Percentiles rank a stretch among this genome's conserved stretches.
Conservation (phyloP, 805 yeast genomes). For the Cyberlindnera japonica region DNA sequence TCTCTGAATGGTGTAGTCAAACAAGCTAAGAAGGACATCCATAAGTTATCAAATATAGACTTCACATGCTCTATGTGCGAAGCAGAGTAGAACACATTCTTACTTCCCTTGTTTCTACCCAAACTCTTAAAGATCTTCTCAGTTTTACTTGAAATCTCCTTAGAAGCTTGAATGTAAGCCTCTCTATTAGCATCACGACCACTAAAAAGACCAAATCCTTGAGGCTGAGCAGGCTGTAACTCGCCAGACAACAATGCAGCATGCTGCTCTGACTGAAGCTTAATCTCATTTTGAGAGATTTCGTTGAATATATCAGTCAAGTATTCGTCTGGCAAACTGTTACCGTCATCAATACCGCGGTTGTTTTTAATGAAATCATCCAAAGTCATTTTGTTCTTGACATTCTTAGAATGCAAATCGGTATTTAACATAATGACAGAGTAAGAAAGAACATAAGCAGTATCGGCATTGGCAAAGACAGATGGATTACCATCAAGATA, state of each 20-base stretch:
- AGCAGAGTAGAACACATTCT: conserved; percentile 70
- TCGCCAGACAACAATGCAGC: conserved; percentile 79
- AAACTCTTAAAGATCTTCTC: conserved; percentile 74
- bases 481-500: conserved; percentile 84
- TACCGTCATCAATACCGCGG: conserved; percentile 88
- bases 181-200: conserved; percentile 71
- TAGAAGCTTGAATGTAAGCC: conserved; percentile 89
- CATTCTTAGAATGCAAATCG: conserved; percentile 86
- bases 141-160: conserved; percentile 85
- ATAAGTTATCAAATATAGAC: conserved; percentile 87
- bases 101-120: conserved; percentile 42
- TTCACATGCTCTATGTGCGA: conserved; percentile 85
- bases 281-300: conserved; percentile 81
- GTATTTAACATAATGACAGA: conserved; percentile 92
- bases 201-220: conserved; percentile 56
- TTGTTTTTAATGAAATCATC: conserved; percentile 87
- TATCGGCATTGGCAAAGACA: conserved; percentile 87
- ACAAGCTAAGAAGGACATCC: conserved; percentile 98
- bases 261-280: conserved; percentile 88
- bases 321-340: conserved; percentile 73
- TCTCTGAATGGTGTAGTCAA: conserved; percentile 92
- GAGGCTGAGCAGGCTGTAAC: conserved; percentile 32
- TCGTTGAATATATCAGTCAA: conserved; percentile 70
- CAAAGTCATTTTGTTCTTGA: conserved; percentile 80
- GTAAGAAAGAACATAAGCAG: conserved; percentile 88